Percentiles rank a stretch among this genome's conserved stretches.
These are phyloP conservation scores for Lojkania enalia DNA, from an alignment of 2,329 filamentous ascomycete species.

Conservation along the genomic window DNA sequence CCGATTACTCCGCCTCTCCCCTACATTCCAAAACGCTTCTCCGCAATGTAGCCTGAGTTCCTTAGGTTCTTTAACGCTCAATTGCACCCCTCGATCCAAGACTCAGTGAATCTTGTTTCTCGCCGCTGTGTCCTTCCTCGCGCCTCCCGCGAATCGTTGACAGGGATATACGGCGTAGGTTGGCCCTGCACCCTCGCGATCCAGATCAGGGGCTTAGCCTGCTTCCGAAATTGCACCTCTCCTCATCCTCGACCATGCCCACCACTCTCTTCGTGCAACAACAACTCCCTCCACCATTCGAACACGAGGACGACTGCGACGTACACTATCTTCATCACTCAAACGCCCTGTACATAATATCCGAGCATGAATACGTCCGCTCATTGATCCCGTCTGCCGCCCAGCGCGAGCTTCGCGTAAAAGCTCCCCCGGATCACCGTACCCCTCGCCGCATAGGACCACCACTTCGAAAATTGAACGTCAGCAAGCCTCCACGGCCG, in stretches of 20 bases:
- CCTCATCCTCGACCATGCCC: slow-evolving; percentile 26
- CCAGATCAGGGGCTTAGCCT: slow-evolving; percentile 35
- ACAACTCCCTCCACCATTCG: slow-evolving; percentile 20
- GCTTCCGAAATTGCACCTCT: slow-evolving; percentile 35
- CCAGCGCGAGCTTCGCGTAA: slow-evolving; percentile 30
- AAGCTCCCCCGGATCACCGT: slow-evolving; percentile 8
- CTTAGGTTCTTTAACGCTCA: neutral
- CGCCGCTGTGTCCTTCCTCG: neutral
- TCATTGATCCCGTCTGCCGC: slow-evolving; percentile 33
- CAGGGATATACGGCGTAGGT: slow-evolving; percentile 10
- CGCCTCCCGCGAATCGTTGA: slow-evolving; percentile 8
- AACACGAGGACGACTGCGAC: slow-evolving; percentile 18
- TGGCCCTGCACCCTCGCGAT: slow-evolving; percentile 16
- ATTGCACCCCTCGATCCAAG: neutral
- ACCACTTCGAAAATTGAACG: slow-evolving; percentile 12
- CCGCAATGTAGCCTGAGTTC: neutral
- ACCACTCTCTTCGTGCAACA: slow-evolving; percentile 27
- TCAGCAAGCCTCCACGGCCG: slow-evolving; percentile 30
- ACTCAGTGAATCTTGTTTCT: neutral
- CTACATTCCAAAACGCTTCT: neutral
- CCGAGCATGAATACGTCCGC: slow-evolving; percentile 41
- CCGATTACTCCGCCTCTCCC: slow-evolving; percentile 5
- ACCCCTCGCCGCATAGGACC: slow-evolving; percentile 29
- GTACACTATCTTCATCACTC: slow-evolving; percentile 27
- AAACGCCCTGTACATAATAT: slow-evolving; percentile 38